phyloP scores from a whole-genome alignment of 345 rosid species.

The Bruguiera sexangula region DNA sequence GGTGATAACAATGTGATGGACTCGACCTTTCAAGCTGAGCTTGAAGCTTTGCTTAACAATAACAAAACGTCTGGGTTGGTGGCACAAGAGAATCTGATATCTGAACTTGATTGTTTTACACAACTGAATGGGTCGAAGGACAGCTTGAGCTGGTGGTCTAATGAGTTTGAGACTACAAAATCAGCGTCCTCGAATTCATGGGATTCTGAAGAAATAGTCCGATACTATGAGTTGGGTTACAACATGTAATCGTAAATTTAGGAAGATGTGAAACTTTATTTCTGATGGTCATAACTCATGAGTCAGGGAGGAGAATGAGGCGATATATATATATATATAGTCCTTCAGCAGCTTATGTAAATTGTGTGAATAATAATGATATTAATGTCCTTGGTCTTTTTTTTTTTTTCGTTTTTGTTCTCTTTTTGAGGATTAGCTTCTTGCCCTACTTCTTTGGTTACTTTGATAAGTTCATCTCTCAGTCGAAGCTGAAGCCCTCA shows the following conservation, averaged over 20 bases:
- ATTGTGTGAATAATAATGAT: slow-evolving; percentile 56
- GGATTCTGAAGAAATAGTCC: slow-evolving; percentile 60
- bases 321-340: not conserved
- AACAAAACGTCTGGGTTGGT: slow-evolving; percentile 22
- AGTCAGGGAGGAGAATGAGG: slow-evolving; percentile 6
- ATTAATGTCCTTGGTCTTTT: not conserved
- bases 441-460: too few relatives aligned
- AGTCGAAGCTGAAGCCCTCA: too few relatives aligned
- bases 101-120: slow-evolving; percentile 55
- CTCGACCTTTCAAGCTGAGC: slow-evolving; percentile 35
- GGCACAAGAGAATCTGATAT: slow-evolving; percentile 37
- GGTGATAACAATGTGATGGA: slow-evolving; percentile 13
- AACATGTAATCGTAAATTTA: slow-evolving; percentile 33
- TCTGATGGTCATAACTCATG: slow-evolving; percentile 27
- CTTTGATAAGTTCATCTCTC: too few relatives aligned
- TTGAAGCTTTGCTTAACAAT: slow-evolving; percentile 30
- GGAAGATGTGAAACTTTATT: slow-evolving; percentile 14
- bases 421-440: too few relatives aligned
- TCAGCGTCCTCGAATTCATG: slow-evolving; percentile 58
- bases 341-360: slow-evolving; percentile 34
- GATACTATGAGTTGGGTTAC: slow-evolving; percentile 55
- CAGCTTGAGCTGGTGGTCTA: slow-evolving; percentile 63
- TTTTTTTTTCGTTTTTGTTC: too few relatives aligned
- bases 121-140: slow-evolving; percentile 41
- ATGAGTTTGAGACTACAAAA: slow-evolving; percentile 48